A percentile compares a stretch with the other conserved stretches of the same genome.
Conservation (phyloP, 495 filamentous ascomycete species). For the Cryomyces antarcticus region DNA sequence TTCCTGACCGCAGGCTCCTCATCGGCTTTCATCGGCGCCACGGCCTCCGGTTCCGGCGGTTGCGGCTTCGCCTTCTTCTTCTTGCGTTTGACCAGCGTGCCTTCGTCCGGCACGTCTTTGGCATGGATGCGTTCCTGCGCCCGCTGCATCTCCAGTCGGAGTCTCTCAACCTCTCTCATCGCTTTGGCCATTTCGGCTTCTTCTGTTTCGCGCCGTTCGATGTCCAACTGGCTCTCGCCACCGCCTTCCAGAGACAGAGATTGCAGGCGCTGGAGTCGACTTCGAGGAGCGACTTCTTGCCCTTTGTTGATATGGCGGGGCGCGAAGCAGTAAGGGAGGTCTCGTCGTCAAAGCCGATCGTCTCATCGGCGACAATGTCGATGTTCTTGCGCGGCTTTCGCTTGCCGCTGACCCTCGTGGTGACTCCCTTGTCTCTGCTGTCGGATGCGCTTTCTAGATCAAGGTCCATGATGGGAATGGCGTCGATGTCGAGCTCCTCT, state of each 20-base stretch:
- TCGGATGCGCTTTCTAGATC: constrained; percentile 34
- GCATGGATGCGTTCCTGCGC: constrained; percentile 63
- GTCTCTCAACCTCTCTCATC: constrained; percentile 64
- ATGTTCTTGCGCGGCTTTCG: constrained; percentile 21
- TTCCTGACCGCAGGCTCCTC: constrained; percentile 21
- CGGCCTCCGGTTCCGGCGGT: constrained; percentile 7
- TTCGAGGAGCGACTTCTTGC: constrained; percentile 42
- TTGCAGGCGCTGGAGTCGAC: constrained; percentile 66
- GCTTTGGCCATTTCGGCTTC: constrained; percentile 72
- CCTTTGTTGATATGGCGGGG: constrained; percentile 7
- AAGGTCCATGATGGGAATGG: constrained; percentile 86
- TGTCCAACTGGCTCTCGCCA: constrained; percentile 16
- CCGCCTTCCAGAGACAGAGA: constrained; percentile 36
- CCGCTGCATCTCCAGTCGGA: constrained; percentile 79
- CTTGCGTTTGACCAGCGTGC: constrained; percentile 60
- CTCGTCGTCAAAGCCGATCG: constrained; percentile 12
- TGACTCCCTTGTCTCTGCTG: constrained; percentile 4
- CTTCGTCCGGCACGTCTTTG: constrained; percentile 46
- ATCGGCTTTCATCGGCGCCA: constrained; percentile 1
- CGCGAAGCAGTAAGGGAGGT: background rate
- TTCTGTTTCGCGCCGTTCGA: constrained; percentile 36
- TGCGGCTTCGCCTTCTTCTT: constrained; percentile 32
- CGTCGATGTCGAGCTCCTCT: constrained; percentile 67
- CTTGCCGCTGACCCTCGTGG: constrained; percentile 4
- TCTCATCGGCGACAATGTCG: constrained; percentile 22